Evolutionary conservation across 176 grass and related monocot genomes (phyloP), one percentile per base, ranked within the genome.

Genomic region (Oryza rufipogon): DNA sequence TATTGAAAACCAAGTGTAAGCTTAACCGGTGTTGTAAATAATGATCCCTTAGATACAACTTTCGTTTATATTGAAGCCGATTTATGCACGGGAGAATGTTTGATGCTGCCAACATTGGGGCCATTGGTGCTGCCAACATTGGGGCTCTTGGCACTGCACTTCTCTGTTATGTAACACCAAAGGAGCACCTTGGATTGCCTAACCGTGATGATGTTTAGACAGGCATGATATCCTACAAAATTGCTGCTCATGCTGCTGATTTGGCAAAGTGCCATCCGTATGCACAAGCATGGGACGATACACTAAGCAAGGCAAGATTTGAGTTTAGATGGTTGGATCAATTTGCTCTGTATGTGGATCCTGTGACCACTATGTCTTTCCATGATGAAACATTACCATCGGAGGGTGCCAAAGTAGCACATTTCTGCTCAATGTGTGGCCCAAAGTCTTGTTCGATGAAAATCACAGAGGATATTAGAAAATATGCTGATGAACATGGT

Each of bases 281-380:
- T 64, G 93, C 96, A 82, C 96, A 98, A 74, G 86, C 87, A 63
- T 93, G 96, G 96, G 93, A 98, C 81, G 96, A 98, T 87, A 89
- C 91, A 61, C 83, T 98, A 54, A 95, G 92, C 87, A 98, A 92
- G 66, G 96, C 96, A 32, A 97, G 95, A 56, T 98, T 98, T 92
- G 96, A 98, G 83, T 98, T 98, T 90, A 91, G 96, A 91, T 98
- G 96, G 96, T 74, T 98, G 68, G 96, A 98, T 67, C 96, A 98
- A 65, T 98, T 98, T 92, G 89, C 96, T 98, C 96, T 98, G 66
- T 95, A 89, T 60, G 81, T 98, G 79, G 96, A 98, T 87, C 96
- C 96, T 61, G 92, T 93, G 77, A 98, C 96, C 39, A 89, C 96
- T 46, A 95, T 98, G 96, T 81, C 91, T 83, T 98, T 98, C 74